Evolutionary conservation across 1,284 basidiomycete genomes (phyloP).

Genomic region (Irpex sp.): DNA sequence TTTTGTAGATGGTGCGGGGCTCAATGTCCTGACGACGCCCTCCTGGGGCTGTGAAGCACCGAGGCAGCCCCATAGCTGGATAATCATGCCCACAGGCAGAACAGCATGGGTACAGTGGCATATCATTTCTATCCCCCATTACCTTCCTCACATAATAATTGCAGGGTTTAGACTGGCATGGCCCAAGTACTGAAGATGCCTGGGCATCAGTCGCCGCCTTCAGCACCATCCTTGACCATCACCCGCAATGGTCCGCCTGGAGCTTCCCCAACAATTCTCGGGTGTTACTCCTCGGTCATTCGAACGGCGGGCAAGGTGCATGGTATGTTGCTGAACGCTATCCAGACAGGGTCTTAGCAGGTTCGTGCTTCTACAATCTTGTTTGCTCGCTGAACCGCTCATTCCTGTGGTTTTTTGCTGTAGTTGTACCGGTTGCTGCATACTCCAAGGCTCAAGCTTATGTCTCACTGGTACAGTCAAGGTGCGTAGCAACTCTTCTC

Average conservation of each 20-base stretch:
- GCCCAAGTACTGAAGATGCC: constrained; percentile 63
- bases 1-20: constrained; percentile 72
- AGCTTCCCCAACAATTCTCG: constrained; percentile 33
- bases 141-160: not conserved
- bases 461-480: constrained; percentile 67
- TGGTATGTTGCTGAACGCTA: constrained; percentile 77
- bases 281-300: constrained; percentile 78
- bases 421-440: constrained; percentile 70
- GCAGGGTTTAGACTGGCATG: constrained; percentile 86
- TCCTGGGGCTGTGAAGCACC: constrained; percentile 64
- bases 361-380: constrained; percentile 28
- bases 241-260: constrained; percentile 40
- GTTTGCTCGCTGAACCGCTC: not conserved
- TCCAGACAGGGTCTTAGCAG: constrained; percentile 73
- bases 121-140: not conserved
- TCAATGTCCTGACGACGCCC: constrained; percentile 51
- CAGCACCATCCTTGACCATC: constrained; percentile 35
- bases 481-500: constrained; percentile 27
- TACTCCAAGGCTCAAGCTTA: constrained; percentile 87
- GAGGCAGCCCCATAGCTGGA: constrained; percentile 59
- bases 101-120: constrained; percentile 56
- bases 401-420: not conserved
- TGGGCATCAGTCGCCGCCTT: constrained; percentile 57
- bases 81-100: constrained; percentile 67
- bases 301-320: constrained; percentile 89